Evolutionary conservation across 2,329 filamentous ascomycete genomes (phyloP).

Genomic region (Aspergillus brunneoviolaceus): DNA sequence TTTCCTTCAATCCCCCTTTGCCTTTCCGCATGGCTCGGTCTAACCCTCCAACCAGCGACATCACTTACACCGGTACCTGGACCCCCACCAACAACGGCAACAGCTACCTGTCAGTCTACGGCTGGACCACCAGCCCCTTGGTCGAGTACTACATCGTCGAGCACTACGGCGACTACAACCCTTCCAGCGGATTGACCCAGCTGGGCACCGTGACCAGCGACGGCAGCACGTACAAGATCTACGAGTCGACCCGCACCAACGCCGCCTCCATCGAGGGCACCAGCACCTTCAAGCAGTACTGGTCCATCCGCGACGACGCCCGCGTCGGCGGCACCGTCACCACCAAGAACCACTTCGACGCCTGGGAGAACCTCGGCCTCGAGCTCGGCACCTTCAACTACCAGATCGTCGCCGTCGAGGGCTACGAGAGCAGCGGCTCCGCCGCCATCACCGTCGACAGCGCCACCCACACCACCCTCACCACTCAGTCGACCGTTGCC

Average conservation of each 20-base stretch:
- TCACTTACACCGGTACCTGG: constrained; percentile 33
- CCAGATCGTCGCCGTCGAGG: constrained; percentile 45
- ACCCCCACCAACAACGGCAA: constrained; percentile 28
- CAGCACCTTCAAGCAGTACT: constrained; percentile 46
- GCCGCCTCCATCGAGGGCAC: constrained; percentile 43
- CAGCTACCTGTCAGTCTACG: constrained; percentile 40
- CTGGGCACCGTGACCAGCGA: constrained; percentile 41
- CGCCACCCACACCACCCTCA: background rate
- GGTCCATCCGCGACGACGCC: constrained; percentile 40
- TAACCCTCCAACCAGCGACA: constrained; percentile 6
- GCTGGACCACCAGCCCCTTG: constrained; percentile 41
- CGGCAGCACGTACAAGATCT: constrained; percentile 42
- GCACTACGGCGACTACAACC: constrained; percentile 36
- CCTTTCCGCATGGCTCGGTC: background rate
- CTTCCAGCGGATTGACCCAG: constrained; percentile 27
- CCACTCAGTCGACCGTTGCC: background rate
- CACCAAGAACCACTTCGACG: constrained; percentile 38
- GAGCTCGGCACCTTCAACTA: constrained; percentile 37
- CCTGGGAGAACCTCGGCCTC: constrained; percentile 35
- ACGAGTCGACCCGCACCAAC: constrained; percentile 37
- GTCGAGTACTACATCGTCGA: constrained; percentile 44
- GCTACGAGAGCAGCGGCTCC: constrained; percentile 43
- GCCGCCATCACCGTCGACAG: constrained; percentile 35
- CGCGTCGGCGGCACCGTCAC: constrained; percentile 40
- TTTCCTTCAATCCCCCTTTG: too few relatives aligned